A percentile compares a stretch with the other conserved stretches of the same genome.
These are phyloP conservation scores for Alternaria sp. DNA, from an alignment of 2,329 filamentous ascomycete genomes.

Conservation along the genomic window DNA sequence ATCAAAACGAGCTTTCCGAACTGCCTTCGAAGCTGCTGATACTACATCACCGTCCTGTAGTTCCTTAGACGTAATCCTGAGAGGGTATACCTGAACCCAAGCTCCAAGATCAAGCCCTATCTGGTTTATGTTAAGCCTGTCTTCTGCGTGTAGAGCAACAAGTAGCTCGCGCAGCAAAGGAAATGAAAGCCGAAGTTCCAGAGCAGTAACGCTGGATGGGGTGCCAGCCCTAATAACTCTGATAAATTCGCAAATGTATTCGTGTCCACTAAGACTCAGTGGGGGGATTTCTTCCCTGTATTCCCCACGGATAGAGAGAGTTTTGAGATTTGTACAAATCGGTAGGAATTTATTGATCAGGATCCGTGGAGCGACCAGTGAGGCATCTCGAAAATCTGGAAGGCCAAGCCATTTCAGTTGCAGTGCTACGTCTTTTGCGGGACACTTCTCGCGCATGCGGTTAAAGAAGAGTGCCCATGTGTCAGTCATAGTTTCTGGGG, in stretches of 20 bases:
- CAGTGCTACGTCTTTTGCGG: background rate
- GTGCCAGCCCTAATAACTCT: constrained; percentile 7
- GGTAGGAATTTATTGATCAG: constrained; percentile 8
- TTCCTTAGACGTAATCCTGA: background rate
- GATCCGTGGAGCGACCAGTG: background rate
- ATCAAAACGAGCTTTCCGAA: constrained; percentile 5
- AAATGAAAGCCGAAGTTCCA: constrained; percentile 35
- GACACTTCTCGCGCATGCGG: background rate
- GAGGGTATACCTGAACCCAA: constrained; percentile 35
- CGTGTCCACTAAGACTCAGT: constrained; percentile 11
- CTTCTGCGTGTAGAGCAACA: constrained; percentile 8
- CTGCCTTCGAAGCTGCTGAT: constrained; percentile 9
- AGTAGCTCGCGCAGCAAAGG: constrained; percentile 27
- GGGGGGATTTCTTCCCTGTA: constrained; percentile 16
- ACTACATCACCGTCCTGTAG: constrained; percentile 11
- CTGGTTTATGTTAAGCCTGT: constrained; percentile 17
- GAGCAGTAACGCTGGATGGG: constrained; percentile 19
- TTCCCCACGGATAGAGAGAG: constrained; percentile 33
- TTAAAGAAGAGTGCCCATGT: background rate
- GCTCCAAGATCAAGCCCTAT: constrained; percentile 42
- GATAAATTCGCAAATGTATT: constrained; percentile 14
- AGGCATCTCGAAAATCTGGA: constrained; percentile 18
- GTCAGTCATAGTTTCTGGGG: background rate
- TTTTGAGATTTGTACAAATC: constrained; percentile 23
- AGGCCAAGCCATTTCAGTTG: constrained; percentile 34